A percentile compares a stretch with the other conserved stretches of the same genome.
phyloP scores from a whole-genome alignment of 2,329 filamentous ascomycete species.

The Penicillium sclerotiorum region DNA sequence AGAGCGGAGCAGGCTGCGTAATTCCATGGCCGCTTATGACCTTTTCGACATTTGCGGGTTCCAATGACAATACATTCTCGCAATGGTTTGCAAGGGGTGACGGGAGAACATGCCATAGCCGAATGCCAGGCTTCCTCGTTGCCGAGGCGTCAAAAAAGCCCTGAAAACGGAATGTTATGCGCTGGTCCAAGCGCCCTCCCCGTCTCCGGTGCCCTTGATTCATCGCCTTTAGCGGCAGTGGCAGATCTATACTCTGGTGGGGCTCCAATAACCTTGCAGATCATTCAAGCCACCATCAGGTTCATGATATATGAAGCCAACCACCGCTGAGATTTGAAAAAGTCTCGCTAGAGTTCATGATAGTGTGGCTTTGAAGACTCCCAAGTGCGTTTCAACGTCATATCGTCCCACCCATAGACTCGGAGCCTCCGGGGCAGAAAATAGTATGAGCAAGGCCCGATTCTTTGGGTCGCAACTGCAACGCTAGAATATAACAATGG shows the following conservation, averaged over 20 bases:
- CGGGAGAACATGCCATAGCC: not conserved
- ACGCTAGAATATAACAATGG: slow-evolving; percentile 24
- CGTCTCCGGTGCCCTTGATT: not conserved
- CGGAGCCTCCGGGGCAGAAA: not conserved
- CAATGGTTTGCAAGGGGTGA: not conserved
- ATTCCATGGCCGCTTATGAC: slow-evolving; percentile 1
- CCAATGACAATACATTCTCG: not conserved
- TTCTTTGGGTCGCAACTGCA: slow-evolving; percentile 26
- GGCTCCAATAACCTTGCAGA: too few relatives aligned
- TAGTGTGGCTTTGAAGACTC: not conserved
- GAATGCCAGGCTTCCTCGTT: too few relatives aligned
- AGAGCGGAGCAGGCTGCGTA: slow-evolving; percentile 6
- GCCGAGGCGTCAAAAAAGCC: slow-evolving; percentile 1
- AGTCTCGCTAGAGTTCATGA: not conserved
- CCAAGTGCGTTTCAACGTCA: slow-evolving; percentile 13
- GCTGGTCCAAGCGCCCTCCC: slow-evolving; percentile 11
- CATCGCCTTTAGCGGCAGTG: not conserved
- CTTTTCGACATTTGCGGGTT: slow-evolving; percentile 9
- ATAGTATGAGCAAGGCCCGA: slow-evolving; percentile 3
- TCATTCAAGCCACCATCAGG: too few relatives aligned
- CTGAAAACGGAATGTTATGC: slow-evolving; percentile 27
- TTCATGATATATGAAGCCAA: too few relatives aligned
- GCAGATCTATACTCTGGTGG: not conserved
- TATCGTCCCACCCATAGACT: slow-evolving; percentile 1
- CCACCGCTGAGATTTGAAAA: too few relatives aligned